A percentile compares a stretch with the other conserved stretches of the same genome.
Evolutionary conservation across 768 basidiomycete species (phyloP).

Genomic region (Psilocybe azurescens): DNA sequence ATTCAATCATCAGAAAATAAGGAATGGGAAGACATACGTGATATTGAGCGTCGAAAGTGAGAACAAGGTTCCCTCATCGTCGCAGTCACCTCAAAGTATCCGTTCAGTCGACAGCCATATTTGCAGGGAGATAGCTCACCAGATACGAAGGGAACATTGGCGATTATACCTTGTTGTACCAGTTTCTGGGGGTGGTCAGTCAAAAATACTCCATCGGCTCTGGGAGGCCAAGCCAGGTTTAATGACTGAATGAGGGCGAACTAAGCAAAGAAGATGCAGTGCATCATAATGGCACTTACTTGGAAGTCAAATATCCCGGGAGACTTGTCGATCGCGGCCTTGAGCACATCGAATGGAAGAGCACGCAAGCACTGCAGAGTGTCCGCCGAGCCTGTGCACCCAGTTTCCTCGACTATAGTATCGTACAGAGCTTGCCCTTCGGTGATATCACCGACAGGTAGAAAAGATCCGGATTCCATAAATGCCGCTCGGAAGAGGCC

Average conservation of each 20-base stretch:
- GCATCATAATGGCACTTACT: constrained; percentile 23
- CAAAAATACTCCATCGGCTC: constrained; percentile 54
- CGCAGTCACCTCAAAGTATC: constrained; percentile 32
- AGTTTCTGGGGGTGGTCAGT: constrained; percentile 48
- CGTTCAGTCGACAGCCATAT: neutral
- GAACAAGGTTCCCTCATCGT: constrained; percentile 55
- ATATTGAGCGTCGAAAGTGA: constrained; percentile 53
- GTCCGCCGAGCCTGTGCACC: constrained; percentile 36
- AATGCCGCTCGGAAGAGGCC: constrained; percentile 54
- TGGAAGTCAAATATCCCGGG: constrained; percentile 46
- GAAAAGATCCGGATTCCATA: constrained; percentile 49
- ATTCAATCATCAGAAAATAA: constrained; percentile 19
- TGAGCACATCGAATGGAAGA: constrained; percentile 39
- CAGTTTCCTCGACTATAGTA: constrained; percentile 37
- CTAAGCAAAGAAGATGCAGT: neutral
- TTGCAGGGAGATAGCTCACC: constrained; percentile 28
- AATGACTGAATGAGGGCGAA: constrained; percentile 14
- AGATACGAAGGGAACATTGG: constrained; percentile 53
- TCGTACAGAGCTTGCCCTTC: constrained; percentile 53
- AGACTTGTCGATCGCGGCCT: constrained; percentile 43
- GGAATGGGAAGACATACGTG: constrained; percentile 41
- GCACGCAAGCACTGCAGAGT: constrained; percentile 47
- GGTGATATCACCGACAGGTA: constrained; percentile 47
- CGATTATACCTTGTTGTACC: constrained; percentile 48
- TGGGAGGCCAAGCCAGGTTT: constrained; percentile 51